Conservation (phyloP, 495 filamentous ascomycete species). For the Oidiodendron maius region DNA sequence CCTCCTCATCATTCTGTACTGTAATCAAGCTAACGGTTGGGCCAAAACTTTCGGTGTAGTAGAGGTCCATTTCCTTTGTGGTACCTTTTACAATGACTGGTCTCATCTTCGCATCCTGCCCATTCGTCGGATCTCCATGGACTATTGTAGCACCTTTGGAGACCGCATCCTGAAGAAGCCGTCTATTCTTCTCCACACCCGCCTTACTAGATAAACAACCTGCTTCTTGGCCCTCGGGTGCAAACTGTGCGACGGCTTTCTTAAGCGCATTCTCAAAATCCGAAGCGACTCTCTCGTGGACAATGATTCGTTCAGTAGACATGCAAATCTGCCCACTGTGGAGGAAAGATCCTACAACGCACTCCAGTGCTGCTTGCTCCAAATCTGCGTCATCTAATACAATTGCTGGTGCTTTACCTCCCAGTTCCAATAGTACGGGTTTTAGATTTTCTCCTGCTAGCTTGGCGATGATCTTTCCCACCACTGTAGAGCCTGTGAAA, state of each 20-base stretch:
- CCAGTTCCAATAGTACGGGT: conserved; percentile 63
- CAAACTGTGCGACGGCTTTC: conserved; percentile 41
- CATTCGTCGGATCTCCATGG: conserved; percentile 43
- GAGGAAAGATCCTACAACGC: conserved; percentile 46
- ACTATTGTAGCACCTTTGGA: conserved; percentile 63
- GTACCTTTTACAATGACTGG: conserved; percentile 66
- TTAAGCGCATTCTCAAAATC: conserved; percentile 56
- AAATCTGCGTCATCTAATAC: conserved; percentile 63
- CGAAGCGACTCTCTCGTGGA: conserved; percentile 61
- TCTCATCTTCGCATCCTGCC: conserved; percentile 52
- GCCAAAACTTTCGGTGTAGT: conserved; percentile 76
- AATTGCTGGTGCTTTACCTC: conserved; percentile 60
- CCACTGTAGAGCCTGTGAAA: conserved; percentile 58
- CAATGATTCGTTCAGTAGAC: conserved; percentile 82
- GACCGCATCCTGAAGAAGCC: conserved; percentile 59
- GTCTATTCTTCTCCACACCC: conserved; percentile 61
- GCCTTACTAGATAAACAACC: conserved; percentile 55
- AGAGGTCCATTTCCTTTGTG: conserved; percentile 79
- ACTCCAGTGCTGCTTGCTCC: conserved; percentile 45
- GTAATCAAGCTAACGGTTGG: conserved; percentile 60
- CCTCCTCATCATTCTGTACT: conserved; percentile 59
- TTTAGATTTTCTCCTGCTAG: conserved; percentile 59
- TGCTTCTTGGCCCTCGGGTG: conserved; percentile 38
- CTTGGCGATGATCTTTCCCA: conserved; percentile 52
- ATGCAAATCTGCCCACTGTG: conserved; percentile 84